phyloP scores from a whole-genome alignment of 441 rosid genomes.

The Mallotus repandus region DNA sequence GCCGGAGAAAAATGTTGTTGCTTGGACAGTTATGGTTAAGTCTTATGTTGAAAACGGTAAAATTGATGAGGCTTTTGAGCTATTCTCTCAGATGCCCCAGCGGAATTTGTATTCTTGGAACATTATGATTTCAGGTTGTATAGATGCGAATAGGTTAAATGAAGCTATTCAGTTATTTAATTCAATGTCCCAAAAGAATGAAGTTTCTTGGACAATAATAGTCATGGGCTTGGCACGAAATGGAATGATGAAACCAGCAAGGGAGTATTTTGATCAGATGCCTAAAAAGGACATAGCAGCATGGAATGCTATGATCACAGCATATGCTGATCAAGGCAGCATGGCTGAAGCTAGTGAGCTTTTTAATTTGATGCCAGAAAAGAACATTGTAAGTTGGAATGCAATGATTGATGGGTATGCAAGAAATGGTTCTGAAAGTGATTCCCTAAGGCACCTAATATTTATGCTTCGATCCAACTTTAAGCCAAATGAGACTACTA shows the following conservation, averaged over 20 bases:
- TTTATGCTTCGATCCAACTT: conserved; percentile 31
- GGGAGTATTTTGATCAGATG: conserved; percentile 32
- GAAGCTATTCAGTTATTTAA: conserved; percentile 35
- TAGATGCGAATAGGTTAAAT: conserved; percentile 23
- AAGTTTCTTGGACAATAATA: conserved; percentile 25
- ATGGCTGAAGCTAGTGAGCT: conserved; percentile 33
- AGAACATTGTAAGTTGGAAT: conserved; percentile 39
- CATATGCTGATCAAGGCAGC: conserved; percentile 27
- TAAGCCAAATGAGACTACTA: conserved; percentile 34
- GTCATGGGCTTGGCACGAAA: conserved; percentile 35
- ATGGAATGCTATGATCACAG: conserved; percentile 46
- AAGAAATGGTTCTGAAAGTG: conserved; percentile 31
- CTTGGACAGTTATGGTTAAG: conserved; percentile 46
- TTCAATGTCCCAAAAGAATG: conserved; percentile 37
- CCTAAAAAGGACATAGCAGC: conserved; percentile 33
- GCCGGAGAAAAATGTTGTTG: conserved; percentile 32
- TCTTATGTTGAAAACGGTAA: conserved; percentile 33
- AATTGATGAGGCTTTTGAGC: conserved; percentile 33
- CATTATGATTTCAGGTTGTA: conserved; percentile 37
- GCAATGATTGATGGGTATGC: conserved; percentile 37
- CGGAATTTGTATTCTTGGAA: conserved; percentile 40
- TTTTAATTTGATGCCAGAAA: conserved; percentile 31
- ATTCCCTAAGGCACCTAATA: conserved; percentile 31
- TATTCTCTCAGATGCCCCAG: conserved; percentile 35
- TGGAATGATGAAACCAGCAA: conserved; percentile 31